A percentile compares a stretch with the other conserved stretches of the same genome.
Evolutionary conservation across 2,329 filamentous ascomycete species (phyloP).

Genomic region (Mollisia scopiformis): DNA sequence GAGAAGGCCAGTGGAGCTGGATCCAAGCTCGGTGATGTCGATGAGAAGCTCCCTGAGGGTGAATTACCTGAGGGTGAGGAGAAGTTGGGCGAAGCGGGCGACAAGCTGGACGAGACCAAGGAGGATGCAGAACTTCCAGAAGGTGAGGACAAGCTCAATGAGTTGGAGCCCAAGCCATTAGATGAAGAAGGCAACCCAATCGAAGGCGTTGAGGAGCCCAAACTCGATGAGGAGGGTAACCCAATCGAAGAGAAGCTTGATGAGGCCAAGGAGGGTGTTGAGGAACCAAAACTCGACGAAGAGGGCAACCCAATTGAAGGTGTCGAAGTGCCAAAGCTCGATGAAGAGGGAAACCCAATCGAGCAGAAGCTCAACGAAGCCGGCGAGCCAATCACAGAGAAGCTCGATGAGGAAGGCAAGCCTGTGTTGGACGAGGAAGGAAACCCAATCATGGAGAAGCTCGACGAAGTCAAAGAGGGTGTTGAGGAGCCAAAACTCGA

Average conservation of each 20-base stretch:
- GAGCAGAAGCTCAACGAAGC: slow-evolving; percentile 5
- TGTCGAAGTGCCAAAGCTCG: no score
- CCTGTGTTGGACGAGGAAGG: not conserved
- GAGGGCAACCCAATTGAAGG: slow-evolving; percentile 2
- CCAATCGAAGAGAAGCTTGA: slow-evolving; percentile 12
- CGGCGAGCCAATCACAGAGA: not conserved
- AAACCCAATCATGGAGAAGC: slow-evolving; percentile 7
- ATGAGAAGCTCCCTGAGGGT: slow-evolving; percentile 37
- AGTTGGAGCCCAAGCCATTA: slow-evolving; percentile 1
- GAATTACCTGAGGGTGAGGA: slow-evolving; percentile 20
- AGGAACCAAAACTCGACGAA: slow-evolving; percentile 4
- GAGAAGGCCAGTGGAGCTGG: slow-evolving; percentile 24
- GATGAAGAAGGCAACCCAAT: slow-evolving; percentile 9
- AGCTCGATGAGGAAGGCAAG: slow-evolving; percentile 7
- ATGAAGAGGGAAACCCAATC: slow-evolving; percentile 1
- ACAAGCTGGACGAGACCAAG: slow-evolving; percentile 6
- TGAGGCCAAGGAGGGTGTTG: not conserved
- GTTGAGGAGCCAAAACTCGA: slow-evolving; percentile 5
- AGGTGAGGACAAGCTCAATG: slow-evolving; percentile 26
- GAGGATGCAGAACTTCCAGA: slow-evolving; percentile 41
- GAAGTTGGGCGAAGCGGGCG: slow-evolving; percentile 1
- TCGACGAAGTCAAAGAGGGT: not conserved
- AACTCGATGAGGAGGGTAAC: slow-evolving; percentile 9
- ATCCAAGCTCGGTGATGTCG: slow-evolving; percentile 13
- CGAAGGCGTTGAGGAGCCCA: no score